phyloP scores from a whole-genome alignment of 805 yeast species.

The Yamadazyma akitaensis region DNA sequence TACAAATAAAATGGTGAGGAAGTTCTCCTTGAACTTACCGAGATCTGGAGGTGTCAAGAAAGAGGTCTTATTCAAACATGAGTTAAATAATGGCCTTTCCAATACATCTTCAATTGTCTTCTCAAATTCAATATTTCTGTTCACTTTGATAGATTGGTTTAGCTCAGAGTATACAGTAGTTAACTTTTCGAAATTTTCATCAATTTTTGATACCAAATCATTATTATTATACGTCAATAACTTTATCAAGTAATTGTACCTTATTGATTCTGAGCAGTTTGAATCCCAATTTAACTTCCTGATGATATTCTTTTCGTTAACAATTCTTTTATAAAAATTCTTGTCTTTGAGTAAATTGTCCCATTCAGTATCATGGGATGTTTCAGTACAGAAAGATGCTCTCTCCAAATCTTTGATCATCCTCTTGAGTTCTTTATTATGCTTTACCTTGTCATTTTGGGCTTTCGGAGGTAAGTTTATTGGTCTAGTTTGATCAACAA shows the following conservation, averaged over 20 bases:
- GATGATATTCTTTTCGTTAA: constrained; percentile 26
- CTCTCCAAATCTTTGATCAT: constrained; percentile 40
- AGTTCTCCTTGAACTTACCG: constrained; percentile 16
- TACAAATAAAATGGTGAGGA: constrained; percentile 31
- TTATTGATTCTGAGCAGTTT: constrained; percentile 23
- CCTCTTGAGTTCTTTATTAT: constrained; percentile 53
- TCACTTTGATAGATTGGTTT: constrained; percentile 25
- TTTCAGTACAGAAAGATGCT: constrained; percentile 2
- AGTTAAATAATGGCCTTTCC: constrained; percentile 29
- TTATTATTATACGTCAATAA: constrained; percentile 17
- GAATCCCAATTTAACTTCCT: constrained; percentile 39
- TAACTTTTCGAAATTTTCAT: constrained; percentile 18
- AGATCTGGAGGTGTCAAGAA: constrained; percentile 10
- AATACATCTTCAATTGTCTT: constrained; percentile 21
- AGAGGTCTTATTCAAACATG: constrained; percentile 19
- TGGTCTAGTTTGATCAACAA: constrained; percentile 62
- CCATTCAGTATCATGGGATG: constrained; percentile 11
- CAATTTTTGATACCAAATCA: constrained; percentile 17
- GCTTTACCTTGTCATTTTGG: constrained; percentile 48
- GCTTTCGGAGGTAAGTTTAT: constrained; percentile 70
- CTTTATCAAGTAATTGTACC: constrained; percentile 27
- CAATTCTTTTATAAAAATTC: constrained; percentile 24
- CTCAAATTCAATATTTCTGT: constrained; percentile 34
- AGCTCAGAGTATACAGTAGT: constrained; percentile 22
- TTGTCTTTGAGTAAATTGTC: constrained; percentile 15